Conservation (phyloP, 2,329 filamentous ascomycete genomes). For the Diaporthe citriasiana region DNA sequence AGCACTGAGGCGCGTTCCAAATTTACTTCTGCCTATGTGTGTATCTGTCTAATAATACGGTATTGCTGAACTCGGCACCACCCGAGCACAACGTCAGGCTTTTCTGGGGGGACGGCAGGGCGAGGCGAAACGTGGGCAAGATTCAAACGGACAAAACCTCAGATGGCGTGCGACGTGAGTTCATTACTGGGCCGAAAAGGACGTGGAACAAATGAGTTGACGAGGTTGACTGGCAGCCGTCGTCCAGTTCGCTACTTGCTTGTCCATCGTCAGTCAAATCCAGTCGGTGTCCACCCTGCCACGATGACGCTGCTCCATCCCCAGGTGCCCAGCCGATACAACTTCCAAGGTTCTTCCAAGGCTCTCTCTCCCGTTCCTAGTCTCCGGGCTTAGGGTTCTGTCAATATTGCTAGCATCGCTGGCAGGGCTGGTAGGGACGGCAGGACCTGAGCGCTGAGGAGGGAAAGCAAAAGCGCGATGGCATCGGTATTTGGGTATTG, state of each 20-base stretch:
- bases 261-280: conserved; percentile 3
- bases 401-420: not conserved
- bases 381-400: not conserved
- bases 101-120: conserved; percentile 2
- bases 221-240: conserved; percentile 20
- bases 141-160: conserved; percentile 16
- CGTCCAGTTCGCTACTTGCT: not conserved
- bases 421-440: not conserved
- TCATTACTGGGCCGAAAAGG: not conserved
- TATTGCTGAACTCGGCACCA: conserved; percentile 14
- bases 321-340: conserved; percentile 5
- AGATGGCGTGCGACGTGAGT: conserved; percentile 23
- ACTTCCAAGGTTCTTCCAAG: conserved; percentile 27
- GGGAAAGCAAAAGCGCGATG: not conserved
- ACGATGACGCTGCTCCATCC: conserved; percentile 15
- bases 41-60: not conserved
- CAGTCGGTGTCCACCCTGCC: conserved; percentile 24
- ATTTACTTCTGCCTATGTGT: not conserved
- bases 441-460: conserved; percentile 13
- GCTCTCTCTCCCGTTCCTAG: not conserved
- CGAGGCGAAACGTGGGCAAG: conserved; percentile 11
- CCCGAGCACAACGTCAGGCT: conserved; percentile 26
- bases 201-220: conserved; percentile 22
- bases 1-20: not conserved
- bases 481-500: not conserved